These are phyloP conservation scores for Quercus phellos DNA, from an alignment of 331 rosid species.

Conservation along the genomic window DNA sequence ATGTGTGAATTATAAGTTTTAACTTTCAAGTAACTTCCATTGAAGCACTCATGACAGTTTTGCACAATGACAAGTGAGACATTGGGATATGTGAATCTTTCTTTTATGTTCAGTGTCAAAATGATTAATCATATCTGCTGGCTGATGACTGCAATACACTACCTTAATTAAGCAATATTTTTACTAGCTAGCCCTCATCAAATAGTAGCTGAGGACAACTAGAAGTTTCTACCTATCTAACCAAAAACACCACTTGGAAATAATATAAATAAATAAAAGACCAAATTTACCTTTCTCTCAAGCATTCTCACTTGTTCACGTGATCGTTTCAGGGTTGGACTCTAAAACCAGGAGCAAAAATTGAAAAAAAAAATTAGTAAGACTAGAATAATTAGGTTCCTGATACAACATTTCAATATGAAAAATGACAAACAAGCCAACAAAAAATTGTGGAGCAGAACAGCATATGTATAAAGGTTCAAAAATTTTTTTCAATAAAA, in stretches of 20 bases:
- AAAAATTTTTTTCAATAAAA: constrained; percentile 4
- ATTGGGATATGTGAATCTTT: not conserved
- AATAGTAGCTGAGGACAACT: not conserved
- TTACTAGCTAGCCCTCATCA: not conserved
- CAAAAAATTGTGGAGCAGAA: constrained; percentile 11
- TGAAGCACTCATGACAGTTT: not conserved
- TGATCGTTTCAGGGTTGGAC: constrained; percentile 56
- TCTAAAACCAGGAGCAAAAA: constrained; percentile 38
- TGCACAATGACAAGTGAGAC: not conserved
- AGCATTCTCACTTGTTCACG: constrained; percentile 66
- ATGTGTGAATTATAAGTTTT: not conserved
- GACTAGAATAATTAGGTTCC: not conserved
- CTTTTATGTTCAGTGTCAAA: not conserved
- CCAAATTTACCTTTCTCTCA: constrained; percentile 58
- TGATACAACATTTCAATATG: not conserved
- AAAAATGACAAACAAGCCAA: constrained; percentile 16
- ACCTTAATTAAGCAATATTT: not conserved
- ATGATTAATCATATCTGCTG: not conserved
- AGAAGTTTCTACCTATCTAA: not conserved
- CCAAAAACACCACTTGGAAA: not conserved
- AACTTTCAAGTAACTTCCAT: not conserved
- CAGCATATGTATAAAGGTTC: not conserved
- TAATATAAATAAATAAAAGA: constrained; percentile 1
- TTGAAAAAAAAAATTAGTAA: not conserved
- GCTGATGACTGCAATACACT: not conserved